Evolutionary conservation across 2,329 filamentous ascomycete genomes (phyloP).

Genomic region (Monosporascus ibericus): DNA sequence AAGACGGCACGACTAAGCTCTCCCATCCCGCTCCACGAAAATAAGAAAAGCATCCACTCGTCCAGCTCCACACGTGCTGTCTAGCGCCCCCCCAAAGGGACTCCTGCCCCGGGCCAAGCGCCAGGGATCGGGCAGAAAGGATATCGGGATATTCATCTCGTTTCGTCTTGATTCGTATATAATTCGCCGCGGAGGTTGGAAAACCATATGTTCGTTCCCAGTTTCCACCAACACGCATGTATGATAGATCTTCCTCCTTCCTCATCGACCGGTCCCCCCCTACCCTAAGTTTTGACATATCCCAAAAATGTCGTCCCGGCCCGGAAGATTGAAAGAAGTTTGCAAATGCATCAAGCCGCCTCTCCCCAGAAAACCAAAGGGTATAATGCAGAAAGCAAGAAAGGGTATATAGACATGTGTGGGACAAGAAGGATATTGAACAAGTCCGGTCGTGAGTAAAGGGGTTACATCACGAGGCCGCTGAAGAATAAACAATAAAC

Average conservation of each 20-base stretch:
- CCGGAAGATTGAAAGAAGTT: not conserved
- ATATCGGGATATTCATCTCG: too few species aligned
- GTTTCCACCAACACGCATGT: too few species aligned
- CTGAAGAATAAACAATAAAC: conserved; percentile 1
- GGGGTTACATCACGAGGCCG: not conserved
- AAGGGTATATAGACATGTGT: not conserved
- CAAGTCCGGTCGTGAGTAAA: not conserved
- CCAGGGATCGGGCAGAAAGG: too few species aligned
- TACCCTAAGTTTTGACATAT: not conserved
- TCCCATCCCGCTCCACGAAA: too few species aligned
- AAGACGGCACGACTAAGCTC: too few species aligned
- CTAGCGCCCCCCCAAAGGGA: too few species aligned
- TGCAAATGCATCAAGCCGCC: not conserved
- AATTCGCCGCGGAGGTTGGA: too few species aligned
- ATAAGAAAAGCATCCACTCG: too few species aligned
- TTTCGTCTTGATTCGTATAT: too few species aligned
- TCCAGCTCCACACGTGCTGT: too few species aligned
- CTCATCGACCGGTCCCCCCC: not conserved
- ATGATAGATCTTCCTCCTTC: not conserved
- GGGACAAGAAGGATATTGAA: not conserved
- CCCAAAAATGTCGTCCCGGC: not conserved
- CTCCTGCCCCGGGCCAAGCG: too few species aligned
- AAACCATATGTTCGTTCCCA: too few species aligned
- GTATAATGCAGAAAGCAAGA: conserved; percentile 1
- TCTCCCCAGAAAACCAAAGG: not conserved